Evolutionary conservation across 2,329 filamentous ascomycete species (phyloP).

Genomic region (Paraconiothyrium brasiliense): DNA sequence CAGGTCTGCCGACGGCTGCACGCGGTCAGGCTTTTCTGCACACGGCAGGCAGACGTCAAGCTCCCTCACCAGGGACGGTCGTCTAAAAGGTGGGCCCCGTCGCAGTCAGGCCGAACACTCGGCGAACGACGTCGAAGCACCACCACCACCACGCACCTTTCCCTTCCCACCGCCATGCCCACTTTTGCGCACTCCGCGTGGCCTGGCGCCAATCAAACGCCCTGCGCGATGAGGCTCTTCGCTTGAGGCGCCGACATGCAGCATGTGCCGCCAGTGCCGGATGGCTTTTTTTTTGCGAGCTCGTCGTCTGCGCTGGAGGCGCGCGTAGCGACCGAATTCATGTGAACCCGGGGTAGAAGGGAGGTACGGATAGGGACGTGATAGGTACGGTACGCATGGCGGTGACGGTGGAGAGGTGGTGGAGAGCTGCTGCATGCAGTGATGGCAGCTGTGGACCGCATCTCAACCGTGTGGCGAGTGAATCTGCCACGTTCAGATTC

Average conservation of each 20-base stretch:
- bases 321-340: not conserved
- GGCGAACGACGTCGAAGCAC: slow-evolving; percentile 12
- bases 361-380: not conserved
- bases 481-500: slow-evolving; percentile 14
- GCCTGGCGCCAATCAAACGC: not conserved
- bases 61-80: slow-evolving; percentile 10
- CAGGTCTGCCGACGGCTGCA: slow-evolving; percentile 8
- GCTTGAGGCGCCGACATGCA: slow-evolving; percentile 1
- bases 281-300: not conserved
- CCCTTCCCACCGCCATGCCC: slow-evolving; percentile 1
- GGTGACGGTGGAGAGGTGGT: slow-evolving; percentile 13
- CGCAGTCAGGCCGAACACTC: slow-evolving; percentile 6
- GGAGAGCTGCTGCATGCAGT: not conserved
- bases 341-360: not conserved
- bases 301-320: not conserved
- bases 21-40: slow-evolving; percentile 4
- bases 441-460: slow-evolving; percentile 7
- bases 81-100: slow-evolving; percentile 1
- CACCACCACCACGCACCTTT: not conserved
- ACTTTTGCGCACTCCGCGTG: not conserved
- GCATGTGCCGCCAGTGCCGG: not conserved
- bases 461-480: slow-evolving; percentile 7
- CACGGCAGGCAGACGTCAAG: not conserved
- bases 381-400: slow-evolving; percentile 4
- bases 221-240: slow-evolving; percentile 1